Evolutionary conservation across 2,329 filamentous ascomycete genomes (phyloP).

Genomic region (Colletotrichum nymphaeae): DNA sequence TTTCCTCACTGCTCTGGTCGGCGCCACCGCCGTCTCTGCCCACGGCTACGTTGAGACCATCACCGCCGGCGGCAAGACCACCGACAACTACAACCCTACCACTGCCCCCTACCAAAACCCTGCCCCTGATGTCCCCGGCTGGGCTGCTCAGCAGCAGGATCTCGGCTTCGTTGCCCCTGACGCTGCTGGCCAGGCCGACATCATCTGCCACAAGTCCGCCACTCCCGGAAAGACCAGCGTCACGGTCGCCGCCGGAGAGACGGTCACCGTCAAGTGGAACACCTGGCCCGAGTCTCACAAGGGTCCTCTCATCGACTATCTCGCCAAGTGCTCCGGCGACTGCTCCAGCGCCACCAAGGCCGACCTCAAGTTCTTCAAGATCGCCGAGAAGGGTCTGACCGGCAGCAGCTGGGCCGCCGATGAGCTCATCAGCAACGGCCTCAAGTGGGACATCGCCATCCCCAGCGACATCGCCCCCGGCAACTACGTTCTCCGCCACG

Average conservation of each 20-base stretch:
- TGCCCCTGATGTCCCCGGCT: slow-evolving; percentile 43
- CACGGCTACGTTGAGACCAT: slow-evolving; percentile 47
- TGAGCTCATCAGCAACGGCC: slow-evolving; percentile 57
- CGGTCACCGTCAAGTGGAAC: slow-evolving; percentile 71
- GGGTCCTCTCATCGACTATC: slow-evolving; percentile 71
- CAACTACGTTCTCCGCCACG: slow-evolving; percentile 66
- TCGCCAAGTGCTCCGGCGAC: slow-evolving; percentile 67
- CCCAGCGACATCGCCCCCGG: slow-evolving; percentile 59
- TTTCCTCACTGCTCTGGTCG: slow-evolving; percentile 36
- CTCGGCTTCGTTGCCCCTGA: slow-evolving; percentile 59
- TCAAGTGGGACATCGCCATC: slow-evolving; percentile 59
- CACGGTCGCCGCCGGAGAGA: slow-evolving; percentile 67
- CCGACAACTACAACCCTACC: slow-evolving; percentile 43
- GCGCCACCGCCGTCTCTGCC: slow-evolving; percentile 42
- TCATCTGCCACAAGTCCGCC: slow-evolving; percentile 60
- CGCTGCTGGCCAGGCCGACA: slow-evolving; percentile 51
- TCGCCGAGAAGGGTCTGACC: slow-evolving; percentile 63
- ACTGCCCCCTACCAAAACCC: slow-evolving; percentile 38
- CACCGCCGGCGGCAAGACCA: slow-evolving; percentile 44
- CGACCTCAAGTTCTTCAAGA: slow-evolving; percentile 69
- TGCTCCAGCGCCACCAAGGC: slow-evolving; percentile 63
- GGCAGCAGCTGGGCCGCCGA: slow-evolving; percentile 67
- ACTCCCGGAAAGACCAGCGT: slow-evolving; percentile 52
- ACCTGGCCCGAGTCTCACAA: slow-evolving; percentile 73
- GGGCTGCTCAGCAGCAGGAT: slow-evolving; percentile 43